Evolutionary conservation across 2,329 filamentous ascomycete genomes (phyloP).

Genomic region (Tolypocladium ovalisporum): DNA sequence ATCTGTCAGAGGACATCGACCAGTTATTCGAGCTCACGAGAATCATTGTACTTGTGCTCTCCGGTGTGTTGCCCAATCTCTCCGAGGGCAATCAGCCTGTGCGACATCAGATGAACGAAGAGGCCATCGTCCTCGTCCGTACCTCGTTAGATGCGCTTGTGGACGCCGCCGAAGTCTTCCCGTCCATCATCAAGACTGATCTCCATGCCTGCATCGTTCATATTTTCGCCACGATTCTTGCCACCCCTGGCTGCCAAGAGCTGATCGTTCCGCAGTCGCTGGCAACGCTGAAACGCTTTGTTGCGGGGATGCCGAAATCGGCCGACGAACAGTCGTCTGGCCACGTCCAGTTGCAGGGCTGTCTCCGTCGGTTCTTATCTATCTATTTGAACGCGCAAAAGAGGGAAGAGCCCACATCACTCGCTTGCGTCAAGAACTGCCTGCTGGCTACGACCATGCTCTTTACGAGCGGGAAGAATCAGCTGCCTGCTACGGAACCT

Average conservation of each 20-base stretch:
- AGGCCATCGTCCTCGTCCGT: conserved; percentile 70
- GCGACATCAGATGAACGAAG: conserved; percentile 74
- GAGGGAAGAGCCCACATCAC: conserved; percentile 61
- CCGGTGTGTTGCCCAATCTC: conserved; percentile 76
- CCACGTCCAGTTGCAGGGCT: conserved; percentile 66
- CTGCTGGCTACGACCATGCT: conserved; percentile 82
- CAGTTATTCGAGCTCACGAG: conserved; percentile 94
- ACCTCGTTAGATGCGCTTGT: conserved; percentile 80
- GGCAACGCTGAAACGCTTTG: conserved; percentile 84
- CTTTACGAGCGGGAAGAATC: conserved; percentile 67
- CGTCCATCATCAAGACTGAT: conserved; percentile 90
- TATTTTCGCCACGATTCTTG: conserved; percentile 88
- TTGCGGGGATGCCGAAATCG: conserved; percentile 57
- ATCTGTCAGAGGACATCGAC: conserved; percentile 92
- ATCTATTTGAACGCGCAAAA: conserved; percentile 70
- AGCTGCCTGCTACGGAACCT: conserved; percentile 63
- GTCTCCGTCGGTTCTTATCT: conserved; percentile 69
- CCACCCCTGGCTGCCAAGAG: conserved; percentile 73
- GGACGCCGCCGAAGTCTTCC: conserved; percentile 91
- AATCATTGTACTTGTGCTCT: conserved; percentile 88
- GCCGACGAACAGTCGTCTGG: conserved; percentile 37
- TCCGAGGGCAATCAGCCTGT: conserved; percentile 54
- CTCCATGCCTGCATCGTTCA: conserved; percentile 94
- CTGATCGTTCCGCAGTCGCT: conserved; percentile 82
- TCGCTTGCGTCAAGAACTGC: conserved; percentile 87